Evolutionary conservation across 805 yeast species (phyloP).

Genomic region (Pichia scutulata): DNA sequence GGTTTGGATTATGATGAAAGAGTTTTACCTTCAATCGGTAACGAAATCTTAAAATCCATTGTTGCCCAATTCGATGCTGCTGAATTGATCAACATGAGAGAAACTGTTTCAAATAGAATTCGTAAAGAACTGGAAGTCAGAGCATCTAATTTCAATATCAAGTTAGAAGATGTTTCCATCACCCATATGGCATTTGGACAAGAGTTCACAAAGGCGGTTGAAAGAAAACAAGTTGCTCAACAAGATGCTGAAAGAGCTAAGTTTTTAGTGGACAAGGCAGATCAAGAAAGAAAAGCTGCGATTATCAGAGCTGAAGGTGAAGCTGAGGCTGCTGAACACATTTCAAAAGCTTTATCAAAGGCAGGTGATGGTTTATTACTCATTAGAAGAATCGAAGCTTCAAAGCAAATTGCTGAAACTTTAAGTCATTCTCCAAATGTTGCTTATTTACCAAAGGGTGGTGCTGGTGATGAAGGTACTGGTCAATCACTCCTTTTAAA

Average conservation of each 20-base stretch:
- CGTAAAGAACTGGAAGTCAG: constrained; percentile 77
- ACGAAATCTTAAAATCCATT: constrained; percentile 92
- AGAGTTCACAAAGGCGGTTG: constrained; percentile 97
- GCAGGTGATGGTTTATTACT: constrained; percentile 93
- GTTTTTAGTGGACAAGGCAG: constrained; percentile 89
- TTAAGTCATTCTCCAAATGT: constrained; percentile 78
- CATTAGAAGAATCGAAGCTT: constrained; percentile 93
- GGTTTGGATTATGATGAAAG: constrained; percentile 96
- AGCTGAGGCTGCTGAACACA: constrained; percentile 95
- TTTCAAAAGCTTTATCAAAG: constrained; percentile 84
- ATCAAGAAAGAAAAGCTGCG: constrained; percentile 92
- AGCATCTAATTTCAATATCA: constrained; percentile 83
- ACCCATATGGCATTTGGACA: constrained; percentile 96
- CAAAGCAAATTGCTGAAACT: constrained; percentile 89
- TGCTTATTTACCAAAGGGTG: constrained; percentile 70
- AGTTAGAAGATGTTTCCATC: constrained; percentile 91
- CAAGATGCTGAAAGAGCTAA: constrained; percentile 98
- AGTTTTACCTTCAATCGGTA: constrained; percentile 94
- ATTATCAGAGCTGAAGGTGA: constrained; percentile 98
- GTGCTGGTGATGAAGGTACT: constrained; percentile 32
- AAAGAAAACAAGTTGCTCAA: constrained; percentile 97
- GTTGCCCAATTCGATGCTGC: constrained; percentile 99
- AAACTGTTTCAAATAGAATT: constrained; percentile 82
- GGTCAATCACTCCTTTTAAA: constrained; percentile 54
- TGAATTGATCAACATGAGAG: constrained; percentile 94